Evolutionary conservation across 2,329 filamentous ascomycete species (phyloP).

Genomic region (Nemania sp.): DNA sequence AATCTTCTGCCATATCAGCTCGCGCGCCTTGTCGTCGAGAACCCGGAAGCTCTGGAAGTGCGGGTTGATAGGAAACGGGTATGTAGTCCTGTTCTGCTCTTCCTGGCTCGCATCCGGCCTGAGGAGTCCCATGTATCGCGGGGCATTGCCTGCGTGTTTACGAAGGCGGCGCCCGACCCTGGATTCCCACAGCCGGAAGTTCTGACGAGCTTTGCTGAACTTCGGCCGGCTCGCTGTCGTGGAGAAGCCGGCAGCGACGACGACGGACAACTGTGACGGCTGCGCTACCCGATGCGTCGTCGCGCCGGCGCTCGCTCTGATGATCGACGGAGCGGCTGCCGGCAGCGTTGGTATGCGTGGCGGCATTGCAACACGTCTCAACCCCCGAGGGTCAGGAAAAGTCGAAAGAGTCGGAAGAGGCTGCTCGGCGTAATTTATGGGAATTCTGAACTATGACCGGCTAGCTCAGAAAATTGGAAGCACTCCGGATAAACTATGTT

Average conservation of each 20-base stretch:
- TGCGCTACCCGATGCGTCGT: conserved; percentile 6
- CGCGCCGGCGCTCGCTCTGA: conserved; percentile 14
- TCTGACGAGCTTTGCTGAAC: conserved; percentile 30
- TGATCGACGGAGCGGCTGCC: conserved; percentile 17
- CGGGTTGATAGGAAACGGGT: conserved; percentile 79
- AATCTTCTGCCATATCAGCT: conserved; percentile 73
- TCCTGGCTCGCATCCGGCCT: background rate
- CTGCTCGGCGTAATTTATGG: conserved; percentile 9
- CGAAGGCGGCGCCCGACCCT: conserved; percentile 16
- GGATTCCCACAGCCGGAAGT: conserved; percentile 32
- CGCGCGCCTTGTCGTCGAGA: conserved; percentile 71
- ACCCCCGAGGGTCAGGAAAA: conserved; percentile 16
- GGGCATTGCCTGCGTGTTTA: background rate
- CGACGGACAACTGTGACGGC: conserved; percentile 12
- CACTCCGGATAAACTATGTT: no score
- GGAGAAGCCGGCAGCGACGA: conserved; percentile 30
- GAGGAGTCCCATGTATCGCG: conserved; percentile 30
- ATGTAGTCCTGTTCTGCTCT: background rate
- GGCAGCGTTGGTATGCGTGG: conserved; percentile 31
- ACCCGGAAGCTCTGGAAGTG: conserved; percentile 72
- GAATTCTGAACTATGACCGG: background rate
- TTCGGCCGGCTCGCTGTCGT: conserved; percentile 33
- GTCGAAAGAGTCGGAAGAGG: background rate
- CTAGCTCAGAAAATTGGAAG: conserved; percentile 19
- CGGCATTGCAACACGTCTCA: conserved; percentile 31